These are phyloP conservation scores for Trifolium subterraneum DNA, from an alignment of 306 rosid species.

Conservation along the genomic window DNA sequence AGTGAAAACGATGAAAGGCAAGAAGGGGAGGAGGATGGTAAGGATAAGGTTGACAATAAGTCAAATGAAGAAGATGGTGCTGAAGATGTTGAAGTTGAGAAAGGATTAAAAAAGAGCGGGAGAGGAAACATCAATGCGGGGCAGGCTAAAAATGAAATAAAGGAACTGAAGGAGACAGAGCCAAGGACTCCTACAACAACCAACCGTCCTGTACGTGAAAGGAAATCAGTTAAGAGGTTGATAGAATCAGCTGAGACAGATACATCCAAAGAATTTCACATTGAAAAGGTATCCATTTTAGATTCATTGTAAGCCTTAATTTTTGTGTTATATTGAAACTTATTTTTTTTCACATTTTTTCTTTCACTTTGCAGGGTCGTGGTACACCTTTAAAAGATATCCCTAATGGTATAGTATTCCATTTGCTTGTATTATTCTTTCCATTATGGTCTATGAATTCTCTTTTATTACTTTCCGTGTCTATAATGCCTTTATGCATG, in stretches of 20 bases:
- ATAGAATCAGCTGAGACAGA: conserved; percentile 83
- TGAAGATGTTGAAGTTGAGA: conserved; percentile 52
- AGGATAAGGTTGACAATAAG: conserved; percentile 33
- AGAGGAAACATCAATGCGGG: conserved; percentile 38
- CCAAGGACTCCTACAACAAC: conserved; percentile 68
- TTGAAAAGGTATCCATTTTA: conserved; percentile 70
- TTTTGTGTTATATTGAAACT: background rate
- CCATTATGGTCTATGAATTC: background rate
- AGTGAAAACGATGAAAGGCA: conserved; percentile 30
- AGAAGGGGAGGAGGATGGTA: conserved; percentile 19
- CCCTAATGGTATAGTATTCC: conserved; percentile 73
- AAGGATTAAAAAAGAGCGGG: conserved; percentile 53
- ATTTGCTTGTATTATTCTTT: conserved; percentile 30
- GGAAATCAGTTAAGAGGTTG: conserved; percentile 95
- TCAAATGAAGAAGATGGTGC: conserved; percentile 40
- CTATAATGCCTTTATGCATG: background rate
- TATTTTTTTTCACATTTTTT: conserved; percentile 36
- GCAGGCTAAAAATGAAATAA: conserved; percentile 42
- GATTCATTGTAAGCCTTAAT: conserved; percentile 4
- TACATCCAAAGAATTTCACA: conserved; percentile 73
- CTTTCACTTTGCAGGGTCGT: conserved; percentile 72
- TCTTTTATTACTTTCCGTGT: conserved; percentile 10
- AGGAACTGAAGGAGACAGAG: conserved; percentile 58
- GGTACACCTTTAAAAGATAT: conserved; percentile 90
- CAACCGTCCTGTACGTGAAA: conserved; percentile 95